Conservation (phyloP, 805 yeast genomes). For the Phaffomyces opuntiae region DNA sequence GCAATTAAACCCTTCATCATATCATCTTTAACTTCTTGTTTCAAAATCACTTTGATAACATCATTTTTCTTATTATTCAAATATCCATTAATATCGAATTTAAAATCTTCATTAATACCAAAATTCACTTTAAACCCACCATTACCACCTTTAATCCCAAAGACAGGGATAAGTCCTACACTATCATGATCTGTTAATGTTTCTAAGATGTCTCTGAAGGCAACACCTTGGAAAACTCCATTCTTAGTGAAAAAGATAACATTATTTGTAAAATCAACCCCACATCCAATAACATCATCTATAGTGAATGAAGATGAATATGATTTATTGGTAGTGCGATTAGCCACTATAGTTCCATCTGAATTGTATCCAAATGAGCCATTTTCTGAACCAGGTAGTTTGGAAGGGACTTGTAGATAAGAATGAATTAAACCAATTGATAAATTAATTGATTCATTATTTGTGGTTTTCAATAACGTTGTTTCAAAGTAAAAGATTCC, state of each 20-base stretch:
- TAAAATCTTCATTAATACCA: constrained; percentile 45
- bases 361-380: constrained; percentile 49
- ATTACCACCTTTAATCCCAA: constrained; percentile 32
- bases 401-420: constrained; percentile 21
- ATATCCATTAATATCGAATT: constrained; percentile 53
- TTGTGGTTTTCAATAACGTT: constrained; percentile 23
- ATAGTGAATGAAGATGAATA: constrained; percentile 41
- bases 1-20: constrained; percentile 29
- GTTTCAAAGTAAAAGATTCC: constrained; percentile 49
- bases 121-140: constrained; percentile 27
- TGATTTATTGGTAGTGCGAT: constrained; percentile 32
- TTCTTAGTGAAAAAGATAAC: constrained; percentile 74
- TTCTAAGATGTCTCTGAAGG: constrained; percentile 37
- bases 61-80: constrained; percentile 37
- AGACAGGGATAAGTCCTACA: constrained; percentile 38
- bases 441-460: constrained; percentile 24
- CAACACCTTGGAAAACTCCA: constrained; percentile 57
- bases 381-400: constrained; percentile 41
- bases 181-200: constrained; percentile 3
- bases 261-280: constrained; percentile 60
- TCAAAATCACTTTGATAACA: constrained; percentile 26
- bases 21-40: background rate
- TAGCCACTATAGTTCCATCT: constrained; percentile 36
- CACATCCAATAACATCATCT: constrained; percentile 76
- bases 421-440: constrained; percentile 37